phyloP scores from a whole-genome alignment of 78 protist genomes.

The Ministeria vibrans region DNA sequence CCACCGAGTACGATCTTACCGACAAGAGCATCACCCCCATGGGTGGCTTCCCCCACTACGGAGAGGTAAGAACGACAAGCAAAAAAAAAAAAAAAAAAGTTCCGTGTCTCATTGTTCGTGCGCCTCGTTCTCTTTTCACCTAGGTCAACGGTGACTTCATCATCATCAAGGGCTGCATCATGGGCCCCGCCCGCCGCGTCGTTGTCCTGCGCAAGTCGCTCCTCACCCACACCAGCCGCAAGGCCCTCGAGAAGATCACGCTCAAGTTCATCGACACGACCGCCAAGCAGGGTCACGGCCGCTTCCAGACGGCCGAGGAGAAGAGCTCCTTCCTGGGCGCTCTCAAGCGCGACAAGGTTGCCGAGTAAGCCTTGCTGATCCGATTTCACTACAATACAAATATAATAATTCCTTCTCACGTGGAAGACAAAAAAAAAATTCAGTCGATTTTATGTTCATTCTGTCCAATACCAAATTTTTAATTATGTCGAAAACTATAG shows the following conservation, averaged over 20 bases:
- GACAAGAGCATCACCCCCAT: conserved; percentile 98
- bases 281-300: conserved; percentile 98
- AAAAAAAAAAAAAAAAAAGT: no score
- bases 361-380: no score
- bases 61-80: no score
- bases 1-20: conserved; percentile 96
- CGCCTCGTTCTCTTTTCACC: no score
- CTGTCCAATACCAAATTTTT: no score
- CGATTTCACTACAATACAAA: no score
- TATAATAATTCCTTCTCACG: no score
- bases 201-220: conserved; percentile 95
- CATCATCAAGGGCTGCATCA: conserved; percentile 79
- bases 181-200: conserved; percentile 93
- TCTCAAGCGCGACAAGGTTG: no score
- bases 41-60: conserved; percentile 99
- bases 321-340: conserved; percentile 82
- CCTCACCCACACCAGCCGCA: conserved; percentile 60
- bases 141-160: conserved; percentile 92
- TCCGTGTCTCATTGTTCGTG: no score
- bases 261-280: conserved; percentile 99
- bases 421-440: no score
- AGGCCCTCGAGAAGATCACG: conserved; percentile 76
- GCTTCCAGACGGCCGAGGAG: conserved; percentile 98
- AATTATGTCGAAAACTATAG: no score
- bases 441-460: no score